Base-by-base conservation (phyloP, 345 rosid genomes). In the Ceriops decandra region DNA sequence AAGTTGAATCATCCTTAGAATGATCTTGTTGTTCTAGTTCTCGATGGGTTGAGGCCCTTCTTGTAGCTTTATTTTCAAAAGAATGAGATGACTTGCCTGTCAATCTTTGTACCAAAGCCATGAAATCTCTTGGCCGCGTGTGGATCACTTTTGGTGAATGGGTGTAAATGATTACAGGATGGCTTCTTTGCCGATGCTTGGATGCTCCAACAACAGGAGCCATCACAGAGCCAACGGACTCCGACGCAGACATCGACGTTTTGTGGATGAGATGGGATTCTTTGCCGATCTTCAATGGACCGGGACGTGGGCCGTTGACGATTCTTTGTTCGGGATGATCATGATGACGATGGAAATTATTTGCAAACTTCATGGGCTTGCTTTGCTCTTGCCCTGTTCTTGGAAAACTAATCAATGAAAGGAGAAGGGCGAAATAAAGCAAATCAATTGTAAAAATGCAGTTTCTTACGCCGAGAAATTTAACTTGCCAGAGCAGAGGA, bases 101-200 rank as follows among this genome's bases (percentile, higher is more conserved):
- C 31, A 74, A 68, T 57, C 56, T 63, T 57, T 74, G 77, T 2
- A 74, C 77, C 60, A 74, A 32, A 7, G 77, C 77, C 77, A 63
- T 74, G 54, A 74, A 74, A 57, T 63, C 77, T 5, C 54, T 62
- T 16, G 72, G 59, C 9, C 56, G 68, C 4, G 77, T 33, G 52
- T 74, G 77, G 57, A 74, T 68, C 31, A 74, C 77, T 30, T 68
- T 74, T 0, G 72, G 77, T 5, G 77, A 74, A 42, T 57, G 53
- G 52, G 65, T 56, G 33, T 68, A 74, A 22, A 74, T 74, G 2
- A 68, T 74, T 7, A 74, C 54, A 1, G 77, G 77, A 17, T 31
- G 49, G 6, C 31, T 74, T 17, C 22, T 57, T 59, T 35, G 52
- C 63, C 8, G 19, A 2, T 24, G 27, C n/a, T n/a, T 20, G 42